A percentile compares a stretch with the other conserved stretches of the same genome.
Evolutionary conservation across 495 filamentous ascomycete species (phyloP).

Genomic region (Pseudotulostoma volvatum): DNA sequence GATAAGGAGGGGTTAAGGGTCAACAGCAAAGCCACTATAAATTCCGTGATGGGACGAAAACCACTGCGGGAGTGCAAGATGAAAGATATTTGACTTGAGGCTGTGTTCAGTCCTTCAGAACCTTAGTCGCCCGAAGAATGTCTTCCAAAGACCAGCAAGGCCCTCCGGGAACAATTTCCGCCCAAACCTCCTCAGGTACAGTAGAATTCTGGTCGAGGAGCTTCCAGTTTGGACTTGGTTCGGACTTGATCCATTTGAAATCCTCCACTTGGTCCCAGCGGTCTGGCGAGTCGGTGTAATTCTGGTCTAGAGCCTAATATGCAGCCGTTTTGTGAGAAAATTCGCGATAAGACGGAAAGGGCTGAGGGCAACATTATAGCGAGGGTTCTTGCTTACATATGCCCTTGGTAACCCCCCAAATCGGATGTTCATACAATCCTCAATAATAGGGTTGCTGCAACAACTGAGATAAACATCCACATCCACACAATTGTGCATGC

Average conservation of each 20-base stretch:
- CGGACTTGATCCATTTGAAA: constrained; percentile 88
- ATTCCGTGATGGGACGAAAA: no score
- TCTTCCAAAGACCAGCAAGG: constrained; percentile 47
- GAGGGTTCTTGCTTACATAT: constrained; percentile 38
- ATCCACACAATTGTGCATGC: constrained; percentile 72
- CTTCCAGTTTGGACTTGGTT: constrained; percentile 79
- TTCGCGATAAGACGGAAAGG: not conserved
- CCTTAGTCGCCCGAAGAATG: constrained; percentile 44
- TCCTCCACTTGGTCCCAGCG: constrained; percentile 85
- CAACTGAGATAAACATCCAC: constrained; percentile 73
- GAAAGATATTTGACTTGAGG: not conserved
- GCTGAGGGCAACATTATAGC: not conserved
- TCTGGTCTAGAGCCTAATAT: constrained; percentile 21
- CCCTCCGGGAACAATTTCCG: constrained; percentile 46
- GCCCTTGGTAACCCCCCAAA: constrained; percentile 58
- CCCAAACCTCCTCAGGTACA: constrained; percentile 51
- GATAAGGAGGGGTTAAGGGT: no score
- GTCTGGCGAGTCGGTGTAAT: constrained; percentile 32
- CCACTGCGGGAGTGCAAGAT: not conserved
- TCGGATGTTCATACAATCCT: constrained; percentile 61
- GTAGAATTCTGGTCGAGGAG: constrained; percentile 44
- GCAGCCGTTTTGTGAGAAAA: no score
- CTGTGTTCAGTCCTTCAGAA: constrained; percentile 17
- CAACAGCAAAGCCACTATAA: no score
- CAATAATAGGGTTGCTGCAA: constrained; percentile 77